Conservation (phyloP, 2,329 filamentous ascomycete species). For the Aspergillus sp. region DNA sequence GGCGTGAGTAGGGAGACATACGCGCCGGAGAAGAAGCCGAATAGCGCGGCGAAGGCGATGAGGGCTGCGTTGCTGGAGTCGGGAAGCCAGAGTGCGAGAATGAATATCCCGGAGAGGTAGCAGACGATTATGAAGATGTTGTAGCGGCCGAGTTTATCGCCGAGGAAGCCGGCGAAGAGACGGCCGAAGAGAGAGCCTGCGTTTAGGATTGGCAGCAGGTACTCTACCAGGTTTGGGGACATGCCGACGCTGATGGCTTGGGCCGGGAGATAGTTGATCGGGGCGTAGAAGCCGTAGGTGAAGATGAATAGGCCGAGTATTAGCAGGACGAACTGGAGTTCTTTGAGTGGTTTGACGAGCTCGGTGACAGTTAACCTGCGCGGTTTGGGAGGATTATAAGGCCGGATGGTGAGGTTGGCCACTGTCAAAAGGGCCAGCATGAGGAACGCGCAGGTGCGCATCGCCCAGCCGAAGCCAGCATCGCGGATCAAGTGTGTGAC, state of each 20-base stretch:
- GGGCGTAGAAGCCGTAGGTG: conserved; percentile 31
- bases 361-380: neutral
- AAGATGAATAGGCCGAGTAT: conserved; percentile 25
- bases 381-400: conserved; percentile 34
- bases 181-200: conserved; percentile 22
- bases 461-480: conserved; percentile 55
- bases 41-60: conserved; percentile 62
- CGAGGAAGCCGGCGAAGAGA: conserved; percentile 11
- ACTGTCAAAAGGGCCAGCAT: conserved; percentile 57
- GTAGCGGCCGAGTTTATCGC: conserved; percentile 19
- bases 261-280: conserved; percentile 22
- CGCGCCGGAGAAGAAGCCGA: conserved; percentile 65
- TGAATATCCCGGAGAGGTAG: conserved; percentile 12
- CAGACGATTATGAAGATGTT: conserved; percentile 19
- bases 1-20: conserved; percentile 62
- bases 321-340: conserved; percentile 23
- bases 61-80: conserved; percentile 54
- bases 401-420: conserved; percentile 51
- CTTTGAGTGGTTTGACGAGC: conserved; percentile 23
- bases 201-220: conserved; percentile 21
- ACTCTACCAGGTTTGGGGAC: conserved; percentile 15
- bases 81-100: conserved; percentile 21
- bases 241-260: conserved; percentile 16
- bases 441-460: conserved; percentile 55
- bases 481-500: conserved; percentile 51